Base-by-base conservation (phyloP, 306 rosid genomes). In the Nissolia schottii region DNA sequence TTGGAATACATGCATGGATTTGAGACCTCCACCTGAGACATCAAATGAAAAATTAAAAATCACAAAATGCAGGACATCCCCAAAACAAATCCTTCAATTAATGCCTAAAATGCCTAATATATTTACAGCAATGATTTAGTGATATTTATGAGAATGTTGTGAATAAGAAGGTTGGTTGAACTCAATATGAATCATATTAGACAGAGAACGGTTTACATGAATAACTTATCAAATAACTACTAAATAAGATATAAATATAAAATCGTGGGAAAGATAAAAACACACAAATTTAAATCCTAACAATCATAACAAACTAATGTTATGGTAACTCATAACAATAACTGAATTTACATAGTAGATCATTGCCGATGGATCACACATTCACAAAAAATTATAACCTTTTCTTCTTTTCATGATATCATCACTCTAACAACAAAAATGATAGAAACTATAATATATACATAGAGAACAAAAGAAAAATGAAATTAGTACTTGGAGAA, bases 21-120 rank as follows among this genome's bases (percentile, higher is more conserved):
- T 67, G 31, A 62, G 25, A 38, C 50, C 75, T 64, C 20, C 19
- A 16, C 77, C 84, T 79, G 73, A 71, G 69, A 75, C 35, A 74
- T 74, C 66, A 78, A 7, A 82, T 74, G 54, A 75, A 67, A 48
- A 13, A 25, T 67, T 10, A 60, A 25, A 54, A 63, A n/a, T n/a
- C n/a, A n/a, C n/a, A n/a, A 53, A 49, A 20, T 28, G 15, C 20
- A 67, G 41, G n/a, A 4, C n/a, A 46, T 22, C 15, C 31, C 19
- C 7, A 31, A 22, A 28, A 43, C 13, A 34, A 5, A 18, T 49
- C 48, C 34, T 25, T 5, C 31, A 46, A 18, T 13, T 32, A 32
- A 20, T 37, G 45, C 11, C 9, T 55, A n/a, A 14, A 43, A 73
- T 37, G 19, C 45, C 43, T 19, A 51, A 12, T 31, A n/a, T n/a